phyloP scores from a whole-genome alignment of 2,329 filamentous ascomycete genomes.

The Pseudocercospora eumusae region DNA sequence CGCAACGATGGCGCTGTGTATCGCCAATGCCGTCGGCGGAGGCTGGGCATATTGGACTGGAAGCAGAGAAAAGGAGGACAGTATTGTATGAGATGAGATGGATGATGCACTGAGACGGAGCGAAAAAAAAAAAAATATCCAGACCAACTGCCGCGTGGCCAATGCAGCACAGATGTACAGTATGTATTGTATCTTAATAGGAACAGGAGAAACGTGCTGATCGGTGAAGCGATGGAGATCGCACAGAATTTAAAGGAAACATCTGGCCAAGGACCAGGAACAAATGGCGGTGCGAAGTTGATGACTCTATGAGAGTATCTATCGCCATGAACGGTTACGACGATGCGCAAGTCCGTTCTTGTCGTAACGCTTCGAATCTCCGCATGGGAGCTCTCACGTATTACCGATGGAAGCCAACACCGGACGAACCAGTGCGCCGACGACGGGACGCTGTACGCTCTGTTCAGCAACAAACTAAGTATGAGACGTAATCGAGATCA shows the following conservation, averaged over 20 bases:
- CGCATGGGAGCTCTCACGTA: background rate
- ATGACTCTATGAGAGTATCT: background rate
- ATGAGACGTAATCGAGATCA: background rate
- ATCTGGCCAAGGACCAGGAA: background rate
- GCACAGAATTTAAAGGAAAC: too few species aligned
- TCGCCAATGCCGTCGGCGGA: slow-evolving; percentile 53
- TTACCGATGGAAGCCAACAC: background rate
- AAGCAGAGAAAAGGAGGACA: slow-evolving; percentile 22
- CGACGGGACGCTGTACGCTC: background rate
- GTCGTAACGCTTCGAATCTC: background rate
- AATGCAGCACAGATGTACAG: background rate
- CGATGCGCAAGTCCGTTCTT: background rate
- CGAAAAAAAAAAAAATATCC: background rate
- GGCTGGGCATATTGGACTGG: slow-evolving; percentile 51
- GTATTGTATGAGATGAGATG: slow-evolving; percentile 1
- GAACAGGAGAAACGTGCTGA: background rate
- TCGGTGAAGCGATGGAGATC: background rate
- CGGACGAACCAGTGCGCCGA: background rate
- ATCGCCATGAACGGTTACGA: background rate
- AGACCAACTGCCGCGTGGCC: background rate
- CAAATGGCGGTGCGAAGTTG: background rate
- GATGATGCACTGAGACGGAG: background rate
- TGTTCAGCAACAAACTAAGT: background rate
- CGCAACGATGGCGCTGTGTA: slow-evolving; percentile 54
- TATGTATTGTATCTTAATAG: background rate